These are phyloP conservation scores for Exobasidium cylindrosporum DNA, from an alignment of 1,284 basidiomycete species.

Conservation along the genomic window DNA sequence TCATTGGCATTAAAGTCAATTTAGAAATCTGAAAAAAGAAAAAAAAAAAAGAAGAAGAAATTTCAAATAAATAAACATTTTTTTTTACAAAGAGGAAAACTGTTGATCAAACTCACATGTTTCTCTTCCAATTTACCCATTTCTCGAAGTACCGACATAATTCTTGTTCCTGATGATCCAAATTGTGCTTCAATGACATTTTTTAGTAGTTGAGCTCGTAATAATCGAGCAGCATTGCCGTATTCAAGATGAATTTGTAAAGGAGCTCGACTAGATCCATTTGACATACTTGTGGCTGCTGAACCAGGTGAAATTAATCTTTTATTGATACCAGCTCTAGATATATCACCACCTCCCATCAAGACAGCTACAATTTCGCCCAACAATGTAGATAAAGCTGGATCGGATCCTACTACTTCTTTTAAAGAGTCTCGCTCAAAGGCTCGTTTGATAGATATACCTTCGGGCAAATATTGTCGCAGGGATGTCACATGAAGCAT, in stretches of 20 bases:
- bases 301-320: not conserved
- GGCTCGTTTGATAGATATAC: constrained; percentile 1
- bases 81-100: too few relatives aligned
- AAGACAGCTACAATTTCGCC: constrained; percentile 5
- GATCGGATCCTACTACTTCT: constrained; percentile 9
- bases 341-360: not conserved
- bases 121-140: constrained; percentile 97
- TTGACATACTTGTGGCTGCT: not conserved
- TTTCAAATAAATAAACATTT: not conserved
- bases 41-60: not conserved
- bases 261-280: not conserved
- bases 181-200: constrained; percentile 77
- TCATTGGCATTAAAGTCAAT: constrained; percentile 82
- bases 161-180: constrained; percentile 78
- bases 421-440: constrained; percentile 6
- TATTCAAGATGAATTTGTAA: constrained; percentile 69
- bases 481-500: constrained; percentile 2
- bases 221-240: constrained; percentile 68
- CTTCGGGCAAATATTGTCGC: not conserved
- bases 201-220: constrained; percentile 73
- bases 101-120: too few relatives aligned
- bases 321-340: not conserved
- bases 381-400: not conserved
- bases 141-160: constrained; percentile 75
- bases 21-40: constrained; percentile 86